These are phyloP conservation scores for Malus hybrid DNA, from an alignment of 331 rosid species.

Conservation along the genomic window DNA sequence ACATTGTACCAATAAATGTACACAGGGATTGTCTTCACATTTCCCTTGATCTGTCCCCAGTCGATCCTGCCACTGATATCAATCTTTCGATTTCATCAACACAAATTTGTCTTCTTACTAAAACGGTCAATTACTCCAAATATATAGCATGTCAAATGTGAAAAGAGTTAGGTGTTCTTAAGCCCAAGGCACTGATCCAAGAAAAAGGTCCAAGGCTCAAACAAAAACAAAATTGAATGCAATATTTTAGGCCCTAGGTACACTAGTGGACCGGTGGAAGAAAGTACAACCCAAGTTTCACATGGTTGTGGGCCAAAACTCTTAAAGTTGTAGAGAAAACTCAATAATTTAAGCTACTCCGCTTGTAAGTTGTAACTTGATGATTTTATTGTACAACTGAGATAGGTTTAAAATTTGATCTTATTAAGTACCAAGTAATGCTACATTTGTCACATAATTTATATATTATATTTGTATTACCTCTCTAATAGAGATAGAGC, in stretches of 20 bases:
- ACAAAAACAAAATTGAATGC: background rate
- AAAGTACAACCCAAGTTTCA: background rate
- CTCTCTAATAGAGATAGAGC: fast-evolving
- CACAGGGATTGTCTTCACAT: background rate
- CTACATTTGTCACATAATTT: no score
- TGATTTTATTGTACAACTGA: background rate
- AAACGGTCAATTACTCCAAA: background rate
- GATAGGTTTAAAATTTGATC: background rate
- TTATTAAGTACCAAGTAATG: no score
- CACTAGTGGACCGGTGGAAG: background rate
- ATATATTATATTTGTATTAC: no score
- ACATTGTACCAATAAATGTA: no score
- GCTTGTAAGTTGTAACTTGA: background rate
- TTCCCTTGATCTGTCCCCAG: background rate
- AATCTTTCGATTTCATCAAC: no score
- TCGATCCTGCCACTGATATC: no score
- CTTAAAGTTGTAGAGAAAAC: background rate
- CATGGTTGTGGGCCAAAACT: background rate
- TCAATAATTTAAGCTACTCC: background rate
- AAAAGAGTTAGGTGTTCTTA: no score
- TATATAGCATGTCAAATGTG: background rate
- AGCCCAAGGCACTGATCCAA: no score
- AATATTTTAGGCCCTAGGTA: background rate
- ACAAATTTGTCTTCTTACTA: background rate
- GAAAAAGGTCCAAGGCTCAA: no score